These are phyloP conservation scores for Salix suchowensis DNA, from an alignment of 345 rosid genomes.

Conservation along the genomic window DNA sequence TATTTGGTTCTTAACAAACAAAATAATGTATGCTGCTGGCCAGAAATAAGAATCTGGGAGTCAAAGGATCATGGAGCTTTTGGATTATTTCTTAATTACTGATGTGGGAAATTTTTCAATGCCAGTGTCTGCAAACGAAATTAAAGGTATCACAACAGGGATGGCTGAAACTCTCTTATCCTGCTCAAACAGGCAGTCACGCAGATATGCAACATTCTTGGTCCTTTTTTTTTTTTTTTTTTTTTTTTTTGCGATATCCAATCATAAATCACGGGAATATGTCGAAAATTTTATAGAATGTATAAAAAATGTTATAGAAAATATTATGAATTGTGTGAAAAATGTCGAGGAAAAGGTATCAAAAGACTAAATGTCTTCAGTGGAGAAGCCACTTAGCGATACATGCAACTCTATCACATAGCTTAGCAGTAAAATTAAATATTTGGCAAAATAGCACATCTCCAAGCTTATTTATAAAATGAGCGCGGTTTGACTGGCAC, in stretches of 20 bases:
- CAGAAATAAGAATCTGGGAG: background rate
- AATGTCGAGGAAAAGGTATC: background rate
- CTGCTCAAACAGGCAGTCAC: background rate
- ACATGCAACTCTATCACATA: background rate
- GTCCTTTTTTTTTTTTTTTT: background rate
- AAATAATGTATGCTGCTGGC: background rate
- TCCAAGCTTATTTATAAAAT: no score
- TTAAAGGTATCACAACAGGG: background rate
- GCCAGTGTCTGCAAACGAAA: background rate
- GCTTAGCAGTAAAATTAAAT: no score
- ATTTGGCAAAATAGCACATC: no score
- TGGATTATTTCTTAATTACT: background rate
- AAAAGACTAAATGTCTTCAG: background rate
- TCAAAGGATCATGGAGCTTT: background rate
- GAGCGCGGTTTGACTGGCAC: no score
- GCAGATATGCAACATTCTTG: background rate
- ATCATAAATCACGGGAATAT: no score
- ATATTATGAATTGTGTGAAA: background rate
- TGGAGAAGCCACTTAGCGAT: background rate
- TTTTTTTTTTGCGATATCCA: no score
- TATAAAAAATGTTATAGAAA: no score
- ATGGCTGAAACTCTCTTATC: background rate
- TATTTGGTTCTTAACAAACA: background rate
- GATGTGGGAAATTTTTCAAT: background rate
- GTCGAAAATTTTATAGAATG: no score